Base-by-base conservation (phyloP, 805 yeast species). In the Ogataea wickerhamii region DNA sequence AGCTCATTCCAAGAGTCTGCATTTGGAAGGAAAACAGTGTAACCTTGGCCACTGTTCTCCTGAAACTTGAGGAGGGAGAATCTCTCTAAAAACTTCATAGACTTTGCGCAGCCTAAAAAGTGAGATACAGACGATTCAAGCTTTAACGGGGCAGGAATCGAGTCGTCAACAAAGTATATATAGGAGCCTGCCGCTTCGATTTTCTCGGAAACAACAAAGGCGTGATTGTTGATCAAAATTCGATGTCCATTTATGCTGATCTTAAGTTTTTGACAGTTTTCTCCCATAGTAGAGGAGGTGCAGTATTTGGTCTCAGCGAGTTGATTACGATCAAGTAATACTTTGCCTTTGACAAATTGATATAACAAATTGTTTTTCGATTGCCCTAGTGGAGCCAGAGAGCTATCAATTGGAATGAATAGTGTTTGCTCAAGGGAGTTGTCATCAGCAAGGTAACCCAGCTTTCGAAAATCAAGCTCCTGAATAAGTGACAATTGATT, bases 11-110 rank as follows among this genome's bases (percentile, higher is more conserved):
- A 88, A 0, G 89, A 74, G 28, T 69, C 65, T 21, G 83, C 78
- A 40, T 88, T 80, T 0, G 98, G 98, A 20, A 89, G 63, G 37
- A 89, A 74, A 0, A 82, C 61, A 0, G 96, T 77, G 63, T 87
- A 87, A 0, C 94, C 94, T 16, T 64, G 52, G 16, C 64, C 59
- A 19, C 52, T 53, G 41, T 80, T 82, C 4, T 70, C 63, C 28
- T 43, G 40, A 28, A 82, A 66, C 40, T 74, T 73, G 17, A 77
- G 60, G 22, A 86, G 56, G 6, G 68, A 71, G 29, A 77, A 67
- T 12, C 71, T 61, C 33, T 74, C 70, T 41, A 89, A 57, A 47
- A 76, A 77, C 13, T 69, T 63, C 32, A 87, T 53, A 0, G 95
- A 79, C 43, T 67, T 74, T 3, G 94, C 73, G 51, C 93, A 83